A percentile compares a stretch with the other conserved stretches of the same genome.
phyloP scores from a whole-genome alignment of 2,329 filamentous ascomycete species.

The Elsinoe ampelina region DNA sequence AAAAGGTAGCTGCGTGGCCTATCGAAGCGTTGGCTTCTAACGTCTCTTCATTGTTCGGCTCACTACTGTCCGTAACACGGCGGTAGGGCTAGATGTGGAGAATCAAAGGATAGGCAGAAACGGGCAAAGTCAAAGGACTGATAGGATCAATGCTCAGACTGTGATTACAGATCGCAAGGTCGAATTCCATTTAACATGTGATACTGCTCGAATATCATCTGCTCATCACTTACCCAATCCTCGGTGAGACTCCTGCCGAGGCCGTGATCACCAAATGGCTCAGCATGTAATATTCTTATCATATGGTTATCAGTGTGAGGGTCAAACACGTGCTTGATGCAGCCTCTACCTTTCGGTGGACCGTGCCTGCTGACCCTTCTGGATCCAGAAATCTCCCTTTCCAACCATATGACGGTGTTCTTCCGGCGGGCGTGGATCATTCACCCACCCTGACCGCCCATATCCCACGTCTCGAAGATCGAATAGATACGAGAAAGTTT shows the following conservation, averaged over 20 bases:
- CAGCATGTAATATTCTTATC: background rate
- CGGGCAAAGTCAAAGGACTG: background rate
- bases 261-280: background rate
- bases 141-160: background rate
- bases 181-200: conserved; percentile 1
- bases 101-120: background rate
- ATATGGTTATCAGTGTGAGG: conserved; percentile 8
- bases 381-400: background rate
- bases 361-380: conserved; percentile 2
- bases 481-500: background rate
- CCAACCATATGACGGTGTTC: background rate
- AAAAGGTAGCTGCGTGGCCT: conserved; percentile 3
- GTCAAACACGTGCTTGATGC: conserved; percentile 4
- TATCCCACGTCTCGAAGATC: background rate
- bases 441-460: background rate
- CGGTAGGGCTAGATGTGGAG: conserved; percentile 6
- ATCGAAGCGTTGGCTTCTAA: conserved; percentile 8
- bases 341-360: conserved; percentile 6
- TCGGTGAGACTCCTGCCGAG: conserved; percentile 5
- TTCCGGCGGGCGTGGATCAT: background rate
- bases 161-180: conserved; percentile 4
- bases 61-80: background rate
- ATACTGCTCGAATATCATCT: background rate
- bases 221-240: background rate
- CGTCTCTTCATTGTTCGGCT: conserved; percentile 5